Conservation (phyloP, 23 red algal genomes). For the Chondrus crispus region DNA sequence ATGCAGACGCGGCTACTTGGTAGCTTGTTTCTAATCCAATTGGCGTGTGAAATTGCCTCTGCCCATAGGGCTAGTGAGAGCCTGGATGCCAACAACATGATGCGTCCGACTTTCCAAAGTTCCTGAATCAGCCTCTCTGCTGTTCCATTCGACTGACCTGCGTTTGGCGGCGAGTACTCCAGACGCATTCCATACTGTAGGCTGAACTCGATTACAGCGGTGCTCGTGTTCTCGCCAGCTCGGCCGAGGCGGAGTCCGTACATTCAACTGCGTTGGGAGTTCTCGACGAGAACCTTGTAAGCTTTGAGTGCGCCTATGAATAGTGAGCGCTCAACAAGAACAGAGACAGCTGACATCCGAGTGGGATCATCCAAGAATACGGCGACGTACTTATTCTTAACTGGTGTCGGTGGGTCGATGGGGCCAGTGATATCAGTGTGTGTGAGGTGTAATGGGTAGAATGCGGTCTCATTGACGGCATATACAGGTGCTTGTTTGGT, state of each 20-base stretch:
- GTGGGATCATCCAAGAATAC: constrained; percentile 10
- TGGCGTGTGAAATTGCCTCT: neutral
- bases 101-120: neutral
- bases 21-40: neutral
- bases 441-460: neutral
- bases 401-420: neutral
- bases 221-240: neutral
- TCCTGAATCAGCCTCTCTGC: neutral
- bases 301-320: neutral
- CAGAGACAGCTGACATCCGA: neutral
- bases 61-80: neutral
- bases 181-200: neutral
- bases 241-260: neutral
- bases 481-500: neutral
- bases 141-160: constrained; percentile 1
- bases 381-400: neutral
- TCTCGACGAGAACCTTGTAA: constrained; percentile 34
- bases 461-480: neutral
- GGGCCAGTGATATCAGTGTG: neutral
- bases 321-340: neutral
- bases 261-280: neutral
- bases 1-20: neutral
- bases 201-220: neutral
- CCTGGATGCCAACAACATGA: neutral
- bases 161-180: neutral